Evolutionary conservation across 2,329 filamentous ascomycete genomes (phyloP).

Genomic region (Fusarium sulawesiense): DNA sequence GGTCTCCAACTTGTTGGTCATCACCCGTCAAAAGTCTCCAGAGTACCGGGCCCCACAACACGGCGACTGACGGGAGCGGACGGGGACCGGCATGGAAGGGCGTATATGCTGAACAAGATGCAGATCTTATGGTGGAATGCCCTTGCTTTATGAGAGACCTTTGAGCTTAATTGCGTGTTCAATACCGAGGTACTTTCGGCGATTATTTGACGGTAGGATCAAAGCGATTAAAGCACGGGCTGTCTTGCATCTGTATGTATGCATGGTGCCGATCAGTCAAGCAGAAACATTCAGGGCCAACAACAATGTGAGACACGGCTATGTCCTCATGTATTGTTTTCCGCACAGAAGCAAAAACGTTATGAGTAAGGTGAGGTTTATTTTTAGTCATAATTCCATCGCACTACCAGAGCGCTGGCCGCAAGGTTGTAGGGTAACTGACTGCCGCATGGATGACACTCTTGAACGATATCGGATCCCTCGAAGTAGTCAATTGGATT

Average conservation of each 20-base stretch:
- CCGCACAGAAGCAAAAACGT: neutral
- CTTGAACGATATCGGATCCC: neutral
- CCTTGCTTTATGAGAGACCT: neutral
- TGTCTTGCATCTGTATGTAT: neutral
- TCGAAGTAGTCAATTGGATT: neutral
- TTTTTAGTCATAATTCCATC: neutral
- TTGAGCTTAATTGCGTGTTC: neutral
- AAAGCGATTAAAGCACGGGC: neutral
- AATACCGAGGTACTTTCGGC: too few relatives aligned
- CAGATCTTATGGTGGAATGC: neutral
- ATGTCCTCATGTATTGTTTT: neutral
- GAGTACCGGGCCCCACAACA: neutral
- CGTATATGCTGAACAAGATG: too few relatives aligned
- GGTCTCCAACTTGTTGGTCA: neutral
- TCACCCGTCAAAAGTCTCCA: neutral
- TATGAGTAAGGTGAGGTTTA: neutral
- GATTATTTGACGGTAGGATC: neutral
- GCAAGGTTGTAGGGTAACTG: neutral
- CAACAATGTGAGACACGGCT: neutral
- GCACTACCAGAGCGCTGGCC: neutral
- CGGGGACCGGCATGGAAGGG: neutral
- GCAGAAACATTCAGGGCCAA: neutral
- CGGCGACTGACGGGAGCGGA: neutral
- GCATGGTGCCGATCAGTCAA: neutral
- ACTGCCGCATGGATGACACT: neutral